These are phyloP conservation scores for Hysterium pulicare DNA, from an alignment of 2,329 filamentous ascomycete species.

Conservation along the genomic window DNA sequence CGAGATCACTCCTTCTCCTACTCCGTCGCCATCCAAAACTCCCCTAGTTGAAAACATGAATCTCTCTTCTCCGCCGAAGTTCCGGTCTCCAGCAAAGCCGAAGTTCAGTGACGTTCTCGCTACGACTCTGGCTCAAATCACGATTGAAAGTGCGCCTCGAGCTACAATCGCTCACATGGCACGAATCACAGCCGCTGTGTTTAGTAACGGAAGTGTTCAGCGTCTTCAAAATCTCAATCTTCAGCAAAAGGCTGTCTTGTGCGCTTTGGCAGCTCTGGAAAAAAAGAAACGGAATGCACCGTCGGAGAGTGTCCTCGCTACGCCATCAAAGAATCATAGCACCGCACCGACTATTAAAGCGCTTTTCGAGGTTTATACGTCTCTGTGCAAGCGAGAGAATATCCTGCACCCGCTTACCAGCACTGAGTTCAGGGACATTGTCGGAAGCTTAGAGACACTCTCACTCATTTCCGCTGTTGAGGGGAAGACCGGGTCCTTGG, in stretches of 20 bases:
- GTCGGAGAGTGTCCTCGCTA: conserved; percentile 28
- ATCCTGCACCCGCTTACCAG: conserved; percentile 83
- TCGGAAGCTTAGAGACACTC: conserved; percentile 83
- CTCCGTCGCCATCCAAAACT: conserved; percentile 67
- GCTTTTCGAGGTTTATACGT: conserved; percentile 78
- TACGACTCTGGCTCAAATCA: conserved; percentile 59
- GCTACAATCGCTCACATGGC: conserved; percentile 89
- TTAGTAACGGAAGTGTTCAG: conserved; percentile 83
- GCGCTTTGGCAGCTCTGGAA: conserved; percentile 83
- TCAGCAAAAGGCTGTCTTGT: conserved; percentile 93
- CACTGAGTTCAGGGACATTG: conserved; percentile 91
- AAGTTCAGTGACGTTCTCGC: conserved; percentile 22
- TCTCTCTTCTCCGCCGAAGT: conserved; percentile 54
- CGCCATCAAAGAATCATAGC: conserved; percentile 44
- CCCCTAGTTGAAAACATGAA: conserved; percentile 81
- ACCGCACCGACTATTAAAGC: conserved; percentile 77
- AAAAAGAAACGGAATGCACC: conserved; percentile 59
- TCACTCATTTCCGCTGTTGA: conserved; percentile 71
- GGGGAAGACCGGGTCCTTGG: conserved; percentile 67
- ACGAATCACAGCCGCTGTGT: conserved; percentile 82
- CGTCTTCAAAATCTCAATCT: conserved; percentile 84
- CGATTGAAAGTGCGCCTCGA: conserved; percentile 75
- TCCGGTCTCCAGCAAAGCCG: conserved; percentile 41
- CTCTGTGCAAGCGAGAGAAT: conserved; percentile 82
- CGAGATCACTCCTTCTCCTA: conserved; percentile 41